phyloP scores from a whole-genome alignment of 805 yeast genomes.

The Grigorovia humatica region DNA sequence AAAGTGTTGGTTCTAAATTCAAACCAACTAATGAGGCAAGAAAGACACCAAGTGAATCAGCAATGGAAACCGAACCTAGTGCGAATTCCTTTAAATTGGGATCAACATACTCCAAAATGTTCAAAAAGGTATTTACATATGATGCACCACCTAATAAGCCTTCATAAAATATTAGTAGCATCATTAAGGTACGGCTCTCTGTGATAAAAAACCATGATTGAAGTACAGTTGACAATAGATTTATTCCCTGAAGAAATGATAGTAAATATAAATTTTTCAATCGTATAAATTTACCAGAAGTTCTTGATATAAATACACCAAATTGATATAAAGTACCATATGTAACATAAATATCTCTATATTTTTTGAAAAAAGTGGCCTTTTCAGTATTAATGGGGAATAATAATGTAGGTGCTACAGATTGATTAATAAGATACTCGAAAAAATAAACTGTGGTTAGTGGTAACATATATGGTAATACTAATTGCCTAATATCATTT shows the following conservation, averaged over 20 bases:
- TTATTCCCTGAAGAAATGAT: conserved; percentile 55
- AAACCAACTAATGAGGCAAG: conserved; percentile 69
- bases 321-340: conserved; percentile 84
- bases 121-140: conserved; percentile 79
- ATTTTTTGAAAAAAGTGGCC: conserved; percentile 52
- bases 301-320: conserved; percentile 87
- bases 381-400: conserved; percentile 49
- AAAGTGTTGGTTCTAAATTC: conserved; percentile 62
- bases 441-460: conserved; percentile 71
- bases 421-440: conserved; percentile 87
- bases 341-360: conserved; percentile 81
- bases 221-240: conserved; percentile 44
- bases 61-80: conserved; percentile 72
- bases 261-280: conserved; percentile 49
- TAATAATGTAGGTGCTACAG: conserved; percentile 77
- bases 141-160: conserved; percentile 86
- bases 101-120: conserved; percentile 52
- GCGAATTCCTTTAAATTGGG: conserved; percentile 59
- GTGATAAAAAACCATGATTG: conserved; percentile 58
- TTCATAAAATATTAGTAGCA: conserved; percentile 67
- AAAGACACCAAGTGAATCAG: conserved; percentile 78
- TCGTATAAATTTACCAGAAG: conserved; percentile 61
- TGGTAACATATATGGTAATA: conserved; percentile 73
- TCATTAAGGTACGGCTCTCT: conserved; percentile 44
- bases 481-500: conserved; percentile 32